These are phyloP conservation scores for Coccomyxa subellipsoidea DNA, from an alignment of 163 green algal species.

Conservation along the genomic window DNA sequence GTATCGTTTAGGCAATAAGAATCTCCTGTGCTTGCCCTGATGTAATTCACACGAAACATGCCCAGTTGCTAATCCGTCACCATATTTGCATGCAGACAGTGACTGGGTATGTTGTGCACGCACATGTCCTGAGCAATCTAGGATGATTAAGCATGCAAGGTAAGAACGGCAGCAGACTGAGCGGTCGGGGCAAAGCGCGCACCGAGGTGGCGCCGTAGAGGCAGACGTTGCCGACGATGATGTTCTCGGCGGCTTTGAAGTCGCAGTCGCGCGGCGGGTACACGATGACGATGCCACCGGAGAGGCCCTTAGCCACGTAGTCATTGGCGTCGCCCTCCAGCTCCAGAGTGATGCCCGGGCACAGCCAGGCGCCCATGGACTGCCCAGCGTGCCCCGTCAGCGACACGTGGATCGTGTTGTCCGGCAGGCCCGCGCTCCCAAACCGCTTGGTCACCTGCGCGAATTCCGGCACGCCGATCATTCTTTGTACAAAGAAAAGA, in stretches of 20 bases:
- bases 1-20: no score
- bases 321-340: slow-evolving; percentile 97
- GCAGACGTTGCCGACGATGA: slow-evolving; percentile 98
- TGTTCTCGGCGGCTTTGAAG: slow-evolving; percentile 51
- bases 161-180: no score
- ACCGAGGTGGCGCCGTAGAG: slow-evolving; percentile 91
- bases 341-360: slow-evolving; percentile 79
- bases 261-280: slow-evolving; percentile 64
- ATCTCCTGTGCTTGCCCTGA: no score
- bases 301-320: slow-evolving; percentile 99
- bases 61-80: no score
- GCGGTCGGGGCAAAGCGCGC: no score
- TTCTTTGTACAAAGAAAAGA: no score
- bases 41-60: no score
- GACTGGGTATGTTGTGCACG: no score
- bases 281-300: slow-evolving; percentile 87
- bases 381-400: slow-evolving; percentile 50
- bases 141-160: no score
- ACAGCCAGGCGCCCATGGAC: slow-evolving; percentile 92
- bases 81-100: no score
- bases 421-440: slow-evolving; percentile 73
- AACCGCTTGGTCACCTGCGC: slow-evolving; percentile 79
- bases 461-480: neutral
- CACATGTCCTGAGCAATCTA: no score
- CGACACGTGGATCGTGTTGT: slow-evolving; percentile 75